A percentile compares a stretch with the other conserved stretches of the same genome.
These are phyloP conservation scores for Suaeda aralocaspica DNA, from an alignment of 148 eudicot genomes.

Conservation along the genomic window DNA sequence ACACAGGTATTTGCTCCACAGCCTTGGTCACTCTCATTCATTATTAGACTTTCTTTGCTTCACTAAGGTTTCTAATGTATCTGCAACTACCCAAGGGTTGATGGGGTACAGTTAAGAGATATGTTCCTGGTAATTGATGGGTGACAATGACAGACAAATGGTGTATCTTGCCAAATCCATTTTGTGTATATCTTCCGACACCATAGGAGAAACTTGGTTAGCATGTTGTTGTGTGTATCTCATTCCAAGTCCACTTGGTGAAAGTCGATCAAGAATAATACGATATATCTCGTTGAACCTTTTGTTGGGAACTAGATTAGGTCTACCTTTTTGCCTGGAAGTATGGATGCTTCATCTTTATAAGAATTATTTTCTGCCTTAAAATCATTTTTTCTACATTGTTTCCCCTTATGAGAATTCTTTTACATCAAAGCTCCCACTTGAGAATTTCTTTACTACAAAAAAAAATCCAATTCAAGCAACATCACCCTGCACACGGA, in stretches of 20 bases:
- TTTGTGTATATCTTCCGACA: neutral
- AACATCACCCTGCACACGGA: too few relatives aligned
- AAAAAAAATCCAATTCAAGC: too few relatives aligned
- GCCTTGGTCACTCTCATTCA: neutral
- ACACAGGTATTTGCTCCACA: slow-evolving; percentile 57
- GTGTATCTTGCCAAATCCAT: neutral
- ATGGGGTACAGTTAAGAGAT: neutral
- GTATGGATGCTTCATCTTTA: too few relatives aligned
- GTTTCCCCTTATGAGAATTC: too few relatives aligned
- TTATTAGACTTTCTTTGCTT: slow-evolving; percentile 7
- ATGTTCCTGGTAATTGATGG: neutral
- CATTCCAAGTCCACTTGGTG: neutral
- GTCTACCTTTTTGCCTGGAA: too few relatives aligned
- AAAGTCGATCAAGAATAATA: too few relatives aligned
- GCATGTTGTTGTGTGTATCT: neutral
- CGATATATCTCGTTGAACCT: too few relatives aligned
- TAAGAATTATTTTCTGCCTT: neutral
- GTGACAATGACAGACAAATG: too few relatives aligned
- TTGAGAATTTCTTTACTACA: too few relatives aligned
- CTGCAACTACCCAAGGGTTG: neutral
- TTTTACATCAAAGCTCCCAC: too few relatives aligned
- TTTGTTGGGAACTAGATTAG: too few relatives aligned
- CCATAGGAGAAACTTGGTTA: neutral
- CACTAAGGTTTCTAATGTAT: neutral
- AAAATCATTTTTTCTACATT: too few relatives aligned